Conservation (phyloP, 1,284 basidiomycete genomes). For the Veloboletus limbatus region DNA sequence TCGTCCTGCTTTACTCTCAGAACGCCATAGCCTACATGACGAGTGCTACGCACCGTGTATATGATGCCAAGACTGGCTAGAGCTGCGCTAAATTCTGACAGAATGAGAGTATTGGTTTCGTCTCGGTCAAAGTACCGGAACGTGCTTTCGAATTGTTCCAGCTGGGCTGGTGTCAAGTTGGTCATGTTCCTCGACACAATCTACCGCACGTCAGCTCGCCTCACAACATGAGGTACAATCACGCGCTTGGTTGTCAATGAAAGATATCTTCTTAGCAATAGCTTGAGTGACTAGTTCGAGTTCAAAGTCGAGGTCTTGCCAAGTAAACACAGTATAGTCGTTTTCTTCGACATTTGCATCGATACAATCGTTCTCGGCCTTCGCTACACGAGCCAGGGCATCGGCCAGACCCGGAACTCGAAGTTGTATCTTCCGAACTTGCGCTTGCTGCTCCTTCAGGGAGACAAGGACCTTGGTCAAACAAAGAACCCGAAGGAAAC, state of each 20-base stretch:
- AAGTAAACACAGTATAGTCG: conserved; percentile 91
- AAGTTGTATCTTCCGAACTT: conserved; percentile 56
- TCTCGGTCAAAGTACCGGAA: conserved; percentile 98
- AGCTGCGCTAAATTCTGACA: conserved; percentile 89
- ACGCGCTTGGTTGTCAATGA: conserved; percentile 91
- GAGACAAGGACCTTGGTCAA: conserved; percentile 11
- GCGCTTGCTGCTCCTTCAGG: conserved; percentile 51
- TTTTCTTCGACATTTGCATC: conserved; percentile 97
- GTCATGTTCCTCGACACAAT: conserved; percentile 91
- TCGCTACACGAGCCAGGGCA: conserved; percentile 51
- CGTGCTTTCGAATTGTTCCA: conserved; percentile 96
- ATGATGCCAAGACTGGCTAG: conserved; percentile 93
- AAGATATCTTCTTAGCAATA: conserved; percentile 86
- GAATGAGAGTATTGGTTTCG: conserved; percentile 82
- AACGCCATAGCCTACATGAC: neutral
- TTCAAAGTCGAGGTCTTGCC: conserved; percentile 90
- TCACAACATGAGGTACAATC: neutral
- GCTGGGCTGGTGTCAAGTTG: conserved; percentile 90
- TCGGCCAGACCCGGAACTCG: conserved; percentile 63
- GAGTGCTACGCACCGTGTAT: conserved; percentile 63
- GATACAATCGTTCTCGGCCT: conserved; percentile 73
- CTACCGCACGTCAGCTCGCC: conserved; percentile 38
- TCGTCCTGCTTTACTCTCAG: conserved; percentile 56
- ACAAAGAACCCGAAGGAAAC: conserved; percentile 16
- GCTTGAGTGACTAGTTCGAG: conserved; percentile 80